Percentiles rank a stretch among this genome's conserved stretches.
Evolutionary conservation across 2,329 filamentous ascomycete genomes (phyloP).

Genomic region (Lachnellula arida): DNA sequence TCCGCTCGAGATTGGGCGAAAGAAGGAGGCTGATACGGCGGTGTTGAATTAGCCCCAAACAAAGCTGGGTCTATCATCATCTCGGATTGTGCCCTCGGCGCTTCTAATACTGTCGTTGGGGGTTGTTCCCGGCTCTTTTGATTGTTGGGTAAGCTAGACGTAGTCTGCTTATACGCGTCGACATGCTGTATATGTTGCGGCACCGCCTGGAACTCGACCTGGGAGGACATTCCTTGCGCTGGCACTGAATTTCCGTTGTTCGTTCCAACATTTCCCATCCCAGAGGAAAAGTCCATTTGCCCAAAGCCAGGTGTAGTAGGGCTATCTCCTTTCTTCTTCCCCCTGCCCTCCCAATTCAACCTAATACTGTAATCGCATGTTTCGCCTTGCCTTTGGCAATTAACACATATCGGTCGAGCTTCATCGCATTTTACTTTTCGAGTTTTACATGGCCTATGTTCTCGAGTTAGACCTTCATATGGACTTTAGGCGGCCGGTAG

Average conservation of each 20-base stretch:
- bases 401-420: slow-evolving; percentile 66
- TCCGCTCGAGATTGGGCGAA: slow-evolving; percentile 5
- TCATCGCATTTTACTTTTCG: slow-evolving; percentile 80
- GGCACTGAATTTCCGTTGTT: not conserved
- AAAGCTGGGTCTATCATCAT: slow-evolving; percentile 21
- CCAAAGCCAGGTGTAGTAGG: not conserved
- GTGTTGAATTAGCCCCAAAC: slow-evolving; percentile 4
- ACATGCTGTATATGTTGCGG: not conserved
- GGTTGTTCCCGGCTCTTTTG: not conserved
- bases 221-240: not conserved
- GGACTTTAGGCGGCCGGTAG: not conserved
- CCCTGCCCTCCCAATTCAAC: slow-evolving; percentile 74
- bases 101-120: not conserved
- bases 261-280: slow-evolving; percentile 1
- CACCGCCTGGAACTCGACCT: not conserved
- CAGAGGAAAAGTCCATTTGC: slow-evolving; percentile 15
- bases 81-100: not conserved
- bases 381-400: slow-evolving; percentile 68
- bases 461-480: slow-evolving; percentile 2
- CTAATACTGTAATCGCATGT: slow-evolving; percentile 76
- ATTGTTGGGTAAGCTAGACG: not conserved
- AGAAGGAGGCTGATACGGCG: slow-evolving; percentile 5
- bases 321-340: slow-evolving; percentile 50
- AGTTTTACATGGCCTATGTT: slow-evolving; percentile 67
- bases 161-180: not conserved